These are phyloP conservation scores for Mortierella hygrophila DNA, from an alignment of 192 early-diverging fungal genomes.

Conservation along the genomic window DNA sequence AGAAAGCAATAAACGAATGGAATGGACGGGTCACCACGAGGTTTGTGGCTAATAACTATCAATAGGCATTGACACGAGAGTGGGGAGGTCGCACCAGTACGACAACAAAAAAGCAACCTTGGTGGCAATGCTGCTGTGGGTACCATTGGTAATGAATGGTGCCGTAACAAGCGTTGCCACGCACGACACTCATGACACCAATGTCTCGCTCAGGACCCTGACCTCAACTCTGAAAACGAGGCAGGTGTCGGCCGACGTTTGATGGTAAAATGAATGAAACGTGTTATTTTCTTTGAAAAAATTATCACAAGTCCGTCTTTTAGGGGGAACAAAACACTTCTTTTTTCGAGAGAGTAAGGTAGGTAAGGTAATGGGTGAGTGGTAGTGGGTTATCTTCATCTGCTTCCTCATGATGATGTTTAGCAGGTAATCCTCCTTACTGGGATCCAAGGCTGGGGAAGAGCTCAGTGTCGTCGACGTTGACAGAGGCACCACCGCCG, in stretches of 20 bases:
- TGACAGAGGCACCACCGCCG: slow-evolving; percentile 67
- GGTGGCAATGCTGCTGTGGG: too few species aligned
- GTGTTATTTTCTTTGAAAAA: neutral
- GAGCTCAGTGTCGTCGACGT: slow-evolving; percentile 74
- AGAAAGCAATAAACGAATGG: neutral
- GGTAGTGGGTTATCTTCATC: neutral
- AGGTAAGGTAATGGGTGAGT: neutral
- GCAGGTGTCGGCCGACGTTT: too few species aligned
- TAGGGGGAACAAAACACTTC: slow-evolving; percentile 1
- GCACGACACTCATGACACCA: too few species aligned
- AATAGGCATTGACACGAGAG: too few species aligned
- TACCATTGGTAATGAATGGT: too few species aligned
- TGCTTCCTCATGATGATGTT: too few species aligned
- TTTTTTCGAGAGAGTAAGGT: neutral
- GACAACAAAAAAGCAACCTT: too few species aligned
- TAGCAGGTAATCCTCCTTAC: slow-evolving; percentile 11
- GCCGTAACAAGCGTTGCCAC: neutral
- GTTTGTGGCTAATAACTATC: neutral
- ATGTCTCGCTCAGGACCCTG: too few species aligned
- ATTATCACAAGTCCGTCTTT: neutral
- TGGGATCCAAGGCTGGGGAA: slow-evolving; percentile 75
- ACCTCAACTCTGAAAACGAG: too few species aligned
- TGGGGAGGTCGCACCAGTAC: too few species aligned
- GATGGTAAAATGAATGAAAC: neutral
- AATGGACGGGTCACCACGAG: neutral